phyloP scores from a whole-genome alignment of 768 basidiomycete species.

The Termitomyces sp. region DNA sequence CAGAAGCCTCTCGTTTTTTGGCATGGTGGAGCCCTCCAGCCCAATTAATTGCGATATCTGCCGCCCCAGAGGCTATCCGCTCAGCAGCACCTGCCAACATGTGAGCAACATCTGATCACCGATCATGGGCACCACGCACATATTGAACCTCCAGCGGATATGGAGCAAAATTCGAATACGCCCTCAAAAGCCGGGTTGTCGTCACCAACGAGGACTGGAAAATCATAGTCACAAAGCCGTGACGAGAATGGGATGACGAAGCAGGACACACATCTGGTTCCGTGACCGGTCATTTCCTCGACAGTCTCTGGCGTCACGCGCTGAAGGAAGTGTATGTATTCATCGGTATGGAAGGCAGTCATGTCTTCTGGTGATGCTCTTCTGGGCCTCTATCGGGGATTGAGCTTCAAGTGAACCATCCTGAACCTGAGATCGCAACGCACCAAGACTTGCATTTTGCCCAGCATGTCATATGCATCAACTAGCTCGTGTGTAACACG shows the following conservation, averaged over 20 bases:
- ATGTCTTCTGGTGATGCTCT: conserved; percentile 71
- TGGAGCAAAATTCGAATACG: conserved; percentile 93
- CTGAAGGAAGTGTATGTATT: conserved; percentile 90
- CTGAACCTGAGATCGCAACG: conserved; percentile 20
- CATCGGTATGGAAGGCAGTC: conserved; percentile 97
- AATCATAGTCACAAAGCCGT: neutral
- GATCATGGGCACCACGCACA: conserved; percentile 39
- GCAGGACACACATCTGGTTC: conserved; percentile 69
- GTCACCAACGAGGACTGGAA: conserved; percentile 66
- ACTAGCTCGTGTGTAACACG: conserved; percentile 91
- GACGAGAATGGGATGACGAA: neutral
- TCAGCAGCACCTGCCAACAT: conserved; percentile 68
- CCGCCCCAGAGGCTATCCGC: conserved; percentile 69
- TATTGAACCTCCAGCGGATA: conserved; percentile 94
- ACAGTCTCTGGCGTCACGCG: conserved; percentile 89
- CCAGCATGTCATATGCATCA: conserved; percentile 87
- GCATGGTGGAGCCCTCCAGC: conserved; percentile 98
- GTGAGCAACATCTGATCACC: neutral
- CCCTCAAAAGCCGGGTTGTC: conserved; percentile 98
- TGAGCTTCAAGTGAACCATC: neutral
- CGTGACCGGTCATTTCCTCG: conserved; percentile 79
- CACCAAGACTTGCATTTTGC: conserved; percentile 90
- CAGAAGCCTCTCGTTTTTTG: conserved; percentile 97
- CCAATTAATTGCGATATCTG: conserved; percentile 97
- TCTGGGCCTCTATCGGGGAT: conserved; percentile 52